Evolutionary conservation across 176 grass and related monocot genomes (phyloP).

Genomic region (Oryza coarctata): DNA sequence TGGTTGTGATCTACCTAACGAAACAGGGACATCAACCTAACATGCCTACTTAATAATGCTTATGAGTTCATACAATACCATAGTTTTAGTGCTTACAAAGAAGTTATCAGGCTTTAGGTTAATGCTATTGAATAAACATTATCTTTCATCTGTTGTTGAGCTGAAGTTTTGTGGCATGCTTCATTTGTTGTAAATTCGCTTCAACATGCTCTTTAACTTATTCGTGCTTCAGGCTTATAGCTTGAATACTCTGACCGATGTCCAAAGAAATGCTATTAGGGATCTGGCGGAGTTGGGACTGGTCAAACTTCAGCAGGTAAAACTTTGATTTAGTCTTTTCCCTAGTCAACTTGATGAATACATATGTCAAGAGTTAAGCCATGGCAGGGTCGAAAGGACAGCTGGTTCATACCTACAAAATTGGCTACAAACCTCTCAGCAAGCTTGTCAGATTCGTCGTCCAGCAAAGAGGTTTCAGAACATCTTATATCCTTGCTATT

Average conservation of each 20-base stretch:
- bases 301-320: slow-evolving; percentile 82
- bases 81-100: neutral
- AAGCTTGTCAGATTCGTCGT: slow-evolving; percentile 76
- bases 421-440: slow-evolving; percentile 88
- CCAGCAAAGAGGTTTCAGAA: slow-evolving; percentile 73
- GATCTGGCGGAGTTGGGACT: slow-evolving; percentile 79
- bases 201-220: neutral
- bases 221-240: slow-evolving; percentile 77
- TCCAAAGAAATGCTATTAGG: slow-evolving; percentile 74
- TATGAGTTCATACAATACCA: neutral
- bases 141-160: neutral
- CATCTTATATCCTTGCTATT: slow-evolving; percentile 6
- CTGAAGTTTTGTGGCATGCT: neutral
- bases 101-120: slow-evolving; percentile 10
- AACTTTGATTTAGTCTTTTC: neutral
- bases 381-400: slow-evolving; percentile 70
- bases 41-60: neutral
- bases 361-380: slow-evolving; percentile 6
- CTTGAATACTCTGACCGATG: slow-evolving; percentile 73
- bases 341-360: neutral
- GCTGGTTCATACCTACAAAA: slow-evolving; percentile 97
- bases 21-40: neutral
- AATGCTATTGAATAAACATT: neutral
- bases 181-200: neutral
- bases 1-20: slow-evolving; percentile 8